A percentile compares a stretch with the other conserved stretches of the same genome.
These are phyloP conservation scores for Dryadomyces quercus-mongolicae DNA, from an alignment of 2,329 filamentous ascomycete species.

Conservation along the genomic window DNA sequence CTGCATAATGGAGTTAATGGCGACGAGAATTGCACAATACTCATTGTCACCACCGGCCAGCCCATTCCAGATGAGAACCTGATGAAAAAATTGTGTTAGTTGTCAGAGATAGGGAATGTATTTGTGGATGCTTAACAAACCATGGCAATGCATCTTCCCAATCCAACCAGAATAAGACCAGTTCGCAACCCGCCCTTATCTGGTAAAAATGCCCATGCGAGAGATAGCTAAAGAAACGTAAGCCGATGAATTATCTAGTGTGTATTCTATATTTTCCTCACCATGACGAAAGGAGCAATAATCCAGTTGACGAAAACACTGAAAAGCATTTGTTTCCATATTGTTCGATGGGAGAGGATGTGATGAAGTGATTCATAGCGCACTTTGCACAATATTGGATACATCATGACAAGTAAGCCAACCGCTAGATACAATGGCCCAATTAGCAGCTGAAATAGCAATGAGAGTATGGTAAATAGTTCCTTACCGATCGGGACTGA, in stretches of 20 bases:
- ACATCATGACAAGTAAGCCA: slow-evolving; percentile 85
- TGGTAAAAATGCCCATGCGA: slow-evolving; percentile 58
- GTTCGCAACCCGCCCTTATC: slow-evolving; percentile 44
- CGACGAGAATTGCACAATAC: slow-evolving; percentile 73
- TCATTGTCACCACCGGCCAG: slow-evolving; percentile 62
- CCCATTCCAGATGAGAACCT: slow-evolving; percentile 56
- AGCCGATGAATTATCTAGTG: background rate
- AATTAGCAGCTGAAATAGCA: background rate
- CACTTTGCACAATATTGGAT: slow-evolving; percentile 81
- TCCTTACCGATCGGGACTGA: slow-evolving; percentile 24
- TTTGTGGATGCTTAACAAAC: slow-evolving; percentile 25
- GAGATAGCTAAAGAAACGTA: slow-evolving; percentile 32
- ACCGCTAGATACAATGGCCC: slow-evolving; percentile 45
- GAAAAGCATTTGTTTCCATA: slow-evolving; percentile 73
- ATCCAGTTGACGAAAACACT: slow-evolving; percentile 75
- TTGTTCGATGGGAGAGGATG: slow-evolving; percentile 43
- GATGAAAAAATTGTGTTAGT: background rate
- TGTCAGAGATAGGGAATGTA: too few species aligned
- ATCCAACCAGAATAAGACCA: slow-evolving; percentile 69
- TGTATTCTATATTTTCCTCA: slow-evolving; percentile 20
- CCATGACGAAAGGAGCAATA: slow-evolving; percentile 71
- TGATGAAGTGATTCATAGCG: slow-evolving; percentile 63
- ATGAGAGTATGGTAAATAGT: background rate
- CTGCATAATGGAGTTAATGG: slow-evolving; percentile 62
- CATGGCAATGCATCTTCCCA: slow-evolving; percentile 85